Percentiles rank a stretch among this genome's conserved stretches.
Evolutionary conservation across 2,329 filamentous ascomycete genomes (phyloP).

Genomic region (Thelonectria discophora): DNA sequence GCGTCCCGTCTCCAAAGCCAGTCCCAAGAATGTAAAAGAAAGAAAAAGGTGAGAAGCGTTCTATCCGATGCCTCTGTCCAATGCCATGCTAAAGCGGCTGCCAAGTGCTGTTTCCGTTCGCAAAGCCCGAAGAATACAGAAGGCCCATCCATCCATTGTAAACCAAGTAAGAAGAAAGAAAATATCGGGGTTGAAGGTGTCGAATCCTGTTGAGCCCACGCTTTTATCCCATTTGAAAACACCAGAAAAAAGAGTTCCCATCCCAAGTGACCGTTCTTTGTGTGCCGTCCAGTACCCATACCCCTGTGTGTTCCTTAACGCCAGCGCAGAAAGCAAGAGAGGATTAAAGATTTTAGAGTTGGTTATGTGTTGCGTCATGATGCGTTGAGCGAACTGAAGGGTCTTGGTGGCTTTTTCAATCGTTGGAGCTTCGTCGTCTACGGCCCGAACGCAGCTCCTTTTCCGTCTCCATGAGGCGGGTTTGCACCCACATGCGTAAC

Average conservation of each 20-base stretch:
- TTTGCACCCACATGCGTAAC: constrained; percentile 67
- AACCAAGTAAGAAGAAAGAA: constrained; percentile 4
- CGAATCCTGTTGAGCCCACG: constrained; percentile 12
- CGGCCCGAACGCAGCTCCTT: constrained; percentile 64
- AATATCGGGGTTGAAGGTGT: background rate
- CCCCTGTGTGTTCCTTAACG: constrained; percentile 14
- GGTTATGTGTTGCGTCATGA: constrained; percentile 2
- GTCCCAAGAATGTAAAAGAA: constrained; percentile 24
- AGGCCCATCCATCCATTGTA: background rate
- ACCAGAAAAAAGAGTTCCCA: background rate
- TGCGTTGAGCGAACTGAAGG: no score
- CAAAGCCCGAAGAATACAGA: constrained; percentile 2
- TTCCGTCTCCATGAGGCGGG: constrained; percentile 67
- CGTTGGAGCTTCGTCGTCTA: constrained; percentile 55
- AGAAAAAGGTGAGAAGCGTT: constrained; percentile 16
- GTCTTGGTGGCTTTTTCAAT: no score
- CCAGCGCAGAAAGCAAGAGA: constrained; percentile 24
- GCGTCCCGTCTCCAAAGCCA: constrained; percentile 2
- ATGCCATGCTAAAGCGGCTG: constrained; percentile 12
- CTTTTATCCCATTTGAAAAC: constrained; percentile 13
- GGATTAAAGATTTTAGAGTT: constrained; percentile 22
- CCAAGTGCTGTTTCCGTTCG: constrained; percentile 14
- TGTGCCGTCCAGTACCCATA: constrained; percentile 4
- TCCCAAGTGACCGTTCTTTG: background rate
- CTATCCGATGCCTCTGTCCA: constrained; percentile 12